phyloP scores from a whole-genome alignment of 768 basidiomycete species.

The Mycena haematopus region DNA sequence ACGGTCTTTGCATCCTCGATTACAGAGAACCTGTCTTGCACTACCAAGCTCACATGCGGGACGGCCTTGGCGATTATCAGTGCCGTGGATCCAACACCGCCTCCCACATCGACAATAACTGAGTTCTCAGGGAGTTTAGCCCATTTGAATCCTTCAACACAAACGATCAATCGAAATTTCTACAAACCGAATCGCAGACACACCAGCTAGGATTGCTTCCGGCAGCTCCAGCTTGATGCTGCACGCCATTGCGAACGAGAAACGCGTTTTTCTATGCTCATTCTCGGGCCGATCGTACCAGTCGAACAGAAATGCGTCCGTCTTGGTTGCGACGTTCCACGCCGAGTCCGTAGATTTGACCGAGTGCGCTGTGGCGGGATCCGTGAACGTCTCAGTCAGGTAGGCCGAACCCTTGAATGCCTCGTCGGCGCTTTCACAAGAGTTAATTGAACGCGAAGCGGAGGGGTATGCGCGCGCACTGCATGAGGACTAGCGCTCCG shows the following conservation, averaged over 20 bases:
- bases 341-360: conserved; percentile 19
- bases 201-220: conserved; percentile 16
- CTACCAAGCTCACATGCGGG: conserved; percentile 20
- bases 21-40: conserved; percentile 23
- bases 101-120: conserved; percentile 27
- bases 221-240: conserved; percentile 22
- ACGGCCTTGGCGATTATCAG: conserved; percentile 15
- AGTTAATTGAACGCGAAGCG: not conserved
- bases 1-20: conserved; percentile 28
- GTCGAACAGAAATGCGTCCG: conserved; percentile 22
- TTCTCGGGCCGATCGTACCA: conserved; percentile 30
- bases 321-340: conserved; percentile 29
- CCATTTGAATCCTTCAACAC: conserved; percentile 24
- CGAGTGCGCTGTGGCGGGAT: conserved; percentile 16
- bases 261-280: conserved; percentile 6
- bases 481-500: conserved; percentile 16
- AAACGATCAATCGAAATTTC: not conserved
- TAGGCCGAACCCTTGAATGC: conserved; percentile 27
- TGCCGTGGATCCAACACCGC: conserved; percentile 25
- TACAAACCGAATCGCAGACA: not conserved
- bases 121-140: conserved; percentile 11
- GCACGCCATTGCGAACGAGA: conserved; percentile 24
- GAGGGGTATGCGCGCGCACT: not conserved
- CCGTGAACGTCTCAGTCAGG: conserved; percentile 12
- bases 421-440: conserved; percentile 22